Evolutionary conservation across 176 grass and related monocot genomes (phyloP), one percentile per base, ranked within the genome.

Genomic region (Elaeis guineensis): DNA sequence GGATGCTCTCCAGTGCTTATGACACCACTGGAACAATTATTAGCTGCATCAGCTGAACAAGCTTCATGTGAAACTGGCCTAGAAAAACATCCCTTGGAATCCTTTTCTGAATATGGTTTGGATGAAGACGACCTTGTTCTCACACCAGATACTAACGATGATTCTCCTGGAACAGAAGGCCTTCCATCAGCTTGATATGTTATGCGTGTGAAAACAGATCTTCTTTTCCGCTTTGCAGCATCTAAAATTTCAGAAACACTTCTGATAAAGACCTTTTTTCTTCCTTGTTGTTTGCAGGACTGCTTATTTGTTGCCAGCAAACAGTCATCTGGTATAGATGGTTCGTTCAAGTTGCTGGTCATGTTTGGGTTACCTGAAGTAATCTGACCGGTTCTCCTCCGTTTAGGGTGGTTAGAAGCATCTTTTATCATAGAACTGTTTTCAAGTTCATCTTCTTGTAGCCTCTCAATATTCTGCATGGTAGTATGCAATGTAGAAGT

Each of bases 361-460:
- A 69, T 49, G 75, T 73, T 64, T 1, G 24, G 32, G 17, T 69
- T 83, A 79, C 70, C 63, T 52, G 74, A 78, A 53, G 64, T 60
- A 71, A 69, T 66, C n/a, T 60, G 73, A 50, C 28, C 49, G 51
- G 86, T 78, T 65, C 67, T 89, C 66, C 52, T 89, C 67, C 58
- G 53, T 75, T 75, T 81, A 65, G 81, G 78, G 48, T 75, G 71
- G 66, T 72, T 69, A 64, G 51, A 51, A 73, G 21, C 57, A 78
- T 81, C 19, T 64, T 69, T 65, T 53, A 25, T 48, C 35, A 71
- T 15, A 63, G 52, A 69, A 59, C 50, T 25, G 53, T 57, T 69
- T 62, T 66, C 58, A 66, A 66, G 62, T 67, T 65, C 57, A 44
- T 63, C 61, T 61, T 54, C 23, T 44, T 44, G 35, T 44, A 44